These are phyloP conservation scores for Colletotrichum cordylinicola DNA, from an alignment of 2,329 filamentous ascomycete species.

Conservation along the genomic window DNA sequence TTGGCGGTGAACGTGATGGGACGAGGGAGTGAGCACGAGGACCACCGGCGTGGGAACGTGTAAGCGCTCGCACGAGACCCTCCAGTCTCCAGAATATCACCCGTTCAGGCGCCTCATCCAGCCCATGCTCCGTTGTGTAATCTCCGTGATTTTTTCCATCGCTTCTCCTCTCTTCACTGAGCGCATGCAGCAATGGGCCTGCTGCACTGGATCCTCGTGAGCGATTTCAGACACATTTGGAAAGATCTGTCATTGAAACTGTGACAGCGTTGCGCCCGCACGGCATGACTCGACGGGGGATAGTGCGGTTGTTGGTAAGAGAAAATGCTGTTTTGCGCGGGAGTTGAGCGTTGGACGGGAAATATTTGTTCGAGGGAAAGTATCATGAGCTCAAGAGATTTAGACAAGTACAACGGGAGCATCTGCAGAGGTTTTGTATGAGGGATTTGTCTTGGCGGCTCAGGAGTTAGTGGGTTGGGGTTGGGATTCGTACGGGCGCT, in stretches of 20 bases:
- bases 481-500: background rate
- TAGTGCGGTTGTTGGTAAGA: background rate
- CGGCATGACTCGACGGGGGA: background rate
- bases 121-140: background rate
- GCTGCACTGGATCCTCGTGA: background rate
- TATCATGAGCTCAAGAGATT: background rate
- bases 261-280: background rate
- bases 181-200: background rate
- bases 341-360: background rate
- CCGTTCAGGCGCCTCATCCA: background rate
- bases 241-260: background rate
- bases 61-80: background rate
- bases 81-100: background rate
- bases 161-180: background rate
- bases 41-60: background rate
- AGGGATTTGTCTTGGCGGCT: background rate
- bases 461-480: background rate
- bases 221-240: background rate
- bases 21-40: background rate
- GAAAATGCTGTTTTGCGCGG: background rate
- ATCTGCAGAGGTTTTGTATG: background rate
- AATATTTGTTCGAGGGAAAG: background rate
- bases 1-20: background rate
- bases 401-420: background rate
- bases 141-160: background rate